phyloP scores from a whole-genome alignment of 148 eudicot species.

The Heliosperma pusillum region DNA sequence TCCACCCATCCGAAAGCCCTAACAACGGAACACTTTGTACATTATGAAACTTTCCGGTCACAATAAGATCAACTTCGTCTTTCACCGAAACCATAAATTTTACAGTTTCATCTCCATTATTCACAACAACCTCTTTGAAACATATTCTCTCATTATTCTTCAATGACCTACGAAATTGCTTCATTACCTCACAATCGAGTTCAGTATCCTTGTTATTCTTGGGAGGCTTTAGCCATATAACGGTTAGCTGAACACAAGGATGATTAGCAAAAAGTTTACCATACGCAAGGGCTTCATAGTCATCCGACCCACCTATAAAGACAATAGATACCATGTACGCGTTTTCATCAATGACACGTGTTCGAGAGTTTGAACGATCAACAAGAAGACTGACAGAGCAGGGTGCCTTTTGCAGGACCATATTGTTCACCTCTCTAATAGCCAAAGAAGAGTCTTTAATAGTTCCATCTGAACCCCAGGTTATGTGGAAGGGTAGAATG shows the following conservation, averaged over 20 bases:
- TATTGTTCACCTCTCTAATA: slow-evolving; percentile 33
- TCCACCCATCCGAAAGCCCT: slow-evolving; percentile 24
- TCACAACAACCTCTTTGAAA: slow-evolving; percentile 14
- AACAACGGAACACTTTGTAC: not conserved
- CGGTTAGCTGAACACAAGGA: slow-evolving; percentile 22
- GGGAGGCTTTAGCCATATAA: slow-evolving; percentile 26
- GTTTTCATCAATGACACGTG: not conserved
- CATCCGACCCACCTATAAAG: slow-evolving; percentile 44
- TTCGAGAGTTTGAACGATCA: slow-evolving; percentile 27
- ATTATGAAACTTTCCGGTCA: slow-evolving; percentile 27
- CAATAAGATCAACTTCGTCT: slow-evolving; percentile 18
- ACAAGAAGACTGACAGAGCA: slow-evolving; percentile 44
- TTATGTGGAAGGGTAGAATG: slow-evolving; percentile 17
- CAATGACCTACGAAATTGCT: slow-evolving; percentile 5
- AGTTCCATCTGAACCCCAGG: slow-evolving; percentile 8
- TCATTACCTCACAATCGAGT: slow-evolving; percentile 21
- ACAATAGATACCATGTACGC: slow-evolving; percentile 21
- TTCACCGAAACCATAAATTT: slow-evolving; percentile 15
- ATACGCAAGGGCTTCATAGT: slow-evolving; percentile 40
- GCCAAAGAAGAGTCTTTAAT: slow-evolving; percentile 10
- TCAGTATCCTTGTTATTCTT: not conserved
- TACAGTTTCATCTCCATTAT: slow-evolving; percentile 20
- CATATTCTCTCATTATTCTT: slow-evolving; percentile 14
- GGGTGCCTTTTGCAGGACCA: slow-evolving; percentile 44
- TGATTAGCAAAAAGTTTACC: slow-evolving; percentile 28